Evolutionary conservation across 495 filamentous ascomycete genomes (phyloP).

Genomic region (Trichodelitschia bisporula): DNA sequence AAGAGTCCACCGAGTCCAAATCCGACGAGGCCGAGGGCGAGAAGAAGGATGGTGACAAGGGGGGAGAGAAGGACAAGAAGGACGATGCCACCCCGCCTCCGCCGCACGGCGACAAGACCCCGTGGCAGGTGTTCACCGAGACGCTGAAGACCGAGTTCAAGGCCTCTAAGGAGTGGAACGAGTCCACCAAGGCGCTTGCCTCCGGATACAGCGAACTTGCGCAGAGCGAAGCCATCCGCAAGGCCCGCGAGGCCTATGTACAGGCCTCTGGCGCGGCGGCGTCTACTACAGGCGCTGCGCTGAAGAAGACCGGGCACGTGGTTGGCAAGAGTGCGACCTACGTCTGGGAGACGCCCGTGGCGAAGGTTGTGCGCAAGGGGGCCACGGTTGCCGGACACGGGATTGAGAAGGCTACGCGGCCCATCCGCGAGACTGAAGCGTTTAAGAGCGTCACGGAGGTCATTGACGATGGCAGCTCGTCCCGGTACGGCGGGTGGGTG

Average conservation of each 20-base stretch:
- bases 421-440: slow-evolving; percentile 78
- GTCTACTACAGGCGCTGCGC: slow-evolving; percentile 43
- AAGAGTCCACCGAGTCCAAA: slow-evolving; percentile 11
- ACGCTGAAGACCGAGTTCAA: slow-evolving; percentile 84
- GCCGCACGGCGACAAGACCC: slow-evolving; percentile 90
- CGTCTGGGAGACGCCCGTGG: slow-evolving; percentile 90
- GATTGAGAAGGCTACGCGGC: slow-evolving; percentile 78
- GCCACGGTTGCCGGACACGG: slow-evolving; percentile 64
- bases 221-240: slow-evolving; percentile 80
- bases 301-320: slow-evolving; percentile 64
- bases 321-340: slow-evolving; percentile 77
- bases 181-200: slow-evolving; percentile 83
- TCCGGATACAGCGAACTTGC: slow-evolving; percentile 70
- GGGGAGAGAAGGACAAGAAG: slow-evolving; percentile 28
- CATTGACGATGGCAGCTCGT: slow-evolving; percentile 92
- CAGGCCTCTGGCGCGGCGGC: slow-evolving; percentile 55
- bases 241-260: slow-evolving; percentile 64
- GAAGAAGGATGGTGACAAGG: slow-evolving; percentile 12
- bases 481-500: slow-evolving; percentile 82
- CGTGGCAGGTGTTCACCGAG: slow-evolving; percentile 95
- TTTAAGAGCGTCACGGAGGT: slow-evolving; percentile 85
- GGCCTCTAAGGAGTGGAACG: slow-evolving; percentile 96
- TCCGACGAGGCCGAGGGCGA: slow-evolving; percentile 17
- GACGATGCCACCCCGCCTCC: slow-evolving; percentile 56
- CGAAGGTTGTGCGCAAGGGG: slow-evolving; percentile 75